Evolutionary conservation across 2,329 filamentous ascomycete genomes (phyloP), one percentile per base, ranked within the genome.

Genomic region (Colletotrichum sp.): DNA sequence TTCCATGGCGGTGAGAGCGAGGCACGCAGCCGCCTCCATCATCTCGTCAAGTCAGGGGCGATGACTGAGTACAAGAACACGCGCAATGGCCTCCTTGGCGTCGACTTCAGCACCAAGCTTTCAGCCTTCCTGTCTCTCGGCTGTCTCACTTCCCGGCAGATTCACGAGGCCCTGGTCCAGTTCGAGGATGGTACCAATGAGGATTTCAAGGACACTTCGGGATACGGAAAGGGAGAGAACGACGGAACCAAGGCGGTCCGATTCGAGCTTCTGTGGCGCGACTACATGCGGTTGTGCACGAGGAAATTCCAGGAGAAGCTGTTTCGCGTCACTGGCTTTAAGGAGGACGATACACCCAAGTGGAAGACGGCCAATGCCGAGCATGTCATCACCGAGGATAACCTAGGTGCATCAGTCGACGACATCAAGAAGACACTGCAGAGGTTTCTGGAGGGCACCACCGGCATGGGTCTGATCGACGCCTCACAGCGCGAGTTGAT

Each of bases 231-330:
- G 66, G 94, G 94, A 0, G 93, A 96, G 82, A 96, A 93, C 68
- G 90, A 91, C 34, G 94, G 95, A 1, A 95, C 93, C 0, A 90
- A 90, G 39, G 90, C 88, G 0, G 89, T 96, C 2, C 90, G 95
- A 0, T 93, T 95, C 72, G 94, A 96, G 80, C 86, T 97, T 0
- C 83, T 96, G 0, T 95, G 93, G 94, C 87, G 95, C 55, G 95
- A 96, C 80, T 96, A 96, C 80, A 95, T 96, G 93, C 89, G 93
- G 1, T 89, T 96, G 0, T 95, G 93, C 81, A 93, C 92, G 8
- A 89, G 89, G 36, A 96, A 96, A 80, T 95, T 94, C 77, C 90
- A 91, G 1, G 81, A 83, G 19, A 90, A 90, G 27, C 88, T 96
- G 6, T 96, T 95, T 82, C 85, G 86, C 15, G 83, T 93, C 3